These are phyloP conservation scores for Sclerotinia glacialis DNA, from an alignment of 2,329 filamentous ascomycete genomes.

Conservation along the genomic window DNA sequence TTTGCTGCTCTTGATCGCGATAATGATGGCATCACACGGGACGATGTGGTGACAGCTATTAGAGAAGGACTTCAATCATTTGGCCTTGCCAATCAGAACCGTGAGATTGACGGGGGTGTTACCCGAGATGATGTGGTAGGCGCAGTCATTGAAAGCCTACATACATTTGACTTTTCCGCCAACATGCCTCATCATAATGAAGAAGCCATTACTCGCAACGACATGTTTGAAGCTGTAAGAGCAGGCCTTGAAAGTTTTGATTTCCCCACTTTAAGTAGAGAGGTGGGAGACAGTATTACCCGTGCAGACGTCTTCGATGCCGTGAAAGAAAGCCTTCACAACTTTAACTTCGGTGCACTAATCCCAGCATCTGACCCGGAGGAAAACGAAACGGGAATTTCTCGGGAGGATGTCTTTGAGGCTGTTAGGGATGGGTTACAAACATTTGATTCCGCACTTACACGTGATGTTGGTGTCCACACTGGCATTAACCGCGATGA, in stretches of 20 bases:
- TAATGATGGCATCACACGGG: conserved; percentile 69
- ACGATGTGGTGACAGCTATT: conserved; percentile 80
- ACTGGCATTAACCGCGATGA: conserved; percentile 70
- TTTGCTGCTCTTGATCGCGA: conserved; percentile 69
- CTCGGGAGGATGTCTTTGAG: conserved; percentile 78
- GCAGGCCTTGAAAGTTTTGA: conserved; percentile 55
- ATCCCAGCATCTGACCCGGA: conserved; percentile 45
- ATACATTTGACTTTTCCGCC: conserved; percentile 75
- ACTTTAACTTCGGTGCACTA: conserved; percentile 46
- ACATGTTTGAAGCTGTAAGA: conserved; percentile 62
- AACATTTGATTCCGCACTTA: conserved; percentile 21
- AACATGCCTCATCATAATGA: conserved; percentile 52
- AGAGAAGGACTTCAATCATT: conserved; percentile 84
- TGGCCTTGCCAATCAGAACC: conserved; percentile 55
- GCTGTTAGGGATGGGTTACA: conserved; percentile 67
- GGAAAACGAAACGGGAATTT: conserved; percentile 50
- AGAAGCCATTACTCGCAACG: conserved; percentile 56
- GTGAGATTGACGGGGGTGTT: conserved; percentile 50
- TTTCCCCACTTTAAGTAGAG: conserved; percentile 40
- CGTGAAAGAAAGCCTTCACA: conserved; percentile 62
- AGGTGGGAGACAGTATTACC: conserved; percentile 53
- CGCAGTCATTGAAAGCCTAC: conserved; percentile 82
- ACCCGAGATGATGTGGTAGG: conserved; percentile 73
- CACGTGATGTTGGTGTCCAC: conserved; percentile 38
- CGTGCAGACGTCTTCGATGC: conserved; percentile 83